Evolutionary conservation across 139 green algal species (phyloP), one percentile per base, ranked within the genome.

Genomic region (Dunaliella sp.): DNA sequence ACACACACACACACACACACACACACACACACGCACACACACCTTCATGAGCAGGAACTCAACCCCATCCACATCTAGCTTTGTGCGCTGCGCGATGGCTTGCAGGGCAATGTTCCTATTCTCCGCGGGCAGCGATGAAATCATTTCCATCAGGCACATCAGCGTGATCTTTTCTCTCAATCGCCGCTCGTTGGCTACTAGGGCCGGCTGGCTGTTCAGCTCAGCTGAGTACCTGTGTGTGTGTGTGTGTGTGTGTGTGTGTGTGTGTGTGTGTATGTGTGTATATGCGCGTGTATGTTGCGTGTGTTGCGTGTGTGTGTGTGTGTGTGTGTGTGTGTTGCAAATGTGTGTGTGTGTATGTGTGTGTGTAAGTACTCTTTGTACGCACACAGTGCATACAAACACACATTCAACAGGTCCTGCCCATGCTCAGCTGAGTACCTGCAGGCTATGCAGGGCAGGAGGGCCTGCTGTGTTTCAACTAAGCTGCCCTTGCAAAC

Each of bases 1-100:
- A 65, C 7, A 7, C 16, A 65, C 7, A 65, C 16, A 7, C 48
- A 16, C 7, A 7, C 7, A 26, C 16, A 16, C 48, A 65, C 48
- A 65, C 48, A 65, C 48, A 7, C 7, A 65, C 7, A 16, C 48
- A 16, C 31, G 31, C 31, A 31, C 38, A 48, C 85, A 0, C 87
- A 88, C 87, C 95, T 99, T 98, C 97, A 99, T 99, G 30, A 99
- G 92, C 81, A 99, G 92, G 86, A 98, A 97, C 93, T 99, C 98
- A 3, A 98, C 97, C 3, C 96, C 97, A 76, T 99, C 98, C 1
- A 89, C 2, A n/a, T 88, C 85, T 80, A 99, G 93, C 92, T 98
- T 98, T 74, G 97, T 98, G 73, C 91, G 88, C 57, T 87, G 84
- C 28, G 92, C 95, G 37, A 99, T 95, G 81, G 86, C 85, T 0